Conservation (phyloP, 2,329 filamentous ascomycete genomes). For the Tolypocladium inflatum region DNA sequence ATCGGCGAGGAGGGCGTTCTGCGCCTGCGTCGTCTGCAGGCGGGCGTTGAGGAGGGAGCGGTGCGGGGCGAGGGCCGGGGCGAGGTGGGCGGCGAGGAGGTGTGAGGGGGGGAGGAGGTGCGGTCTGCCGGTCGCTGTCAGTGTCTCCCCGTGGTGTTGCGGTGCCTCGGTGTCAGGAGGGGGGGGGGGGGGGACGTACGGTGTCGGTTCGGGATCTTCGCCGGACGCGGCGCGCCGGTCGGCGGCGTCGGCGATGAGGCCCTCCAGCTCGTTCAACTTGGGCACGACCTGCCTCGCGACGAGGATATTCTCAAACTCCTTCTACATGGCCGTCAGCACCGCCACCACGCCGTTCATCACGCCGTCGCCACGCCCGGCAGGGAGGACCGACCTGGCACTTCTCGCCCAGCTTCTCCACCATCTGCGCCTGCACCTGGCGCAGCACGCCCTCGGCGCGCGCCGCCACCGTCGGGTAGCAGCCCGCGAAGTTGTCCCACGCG, state of each 20-base stretch:
- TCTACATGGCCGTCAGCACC: slow-evolving; percentile 16
- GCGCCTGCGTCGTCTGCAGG: slow-evolving; percentile 45
- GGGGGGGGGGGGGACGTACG: slow-evolving; percentile 32
- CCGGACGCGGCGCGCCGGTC: slow-evolving; percentile 11
- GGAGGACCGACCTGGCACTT: slow-evolving; percentile 35
- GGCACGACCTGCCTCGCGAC: slow-evolving; percentile 41
- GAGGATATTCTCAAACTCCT: slow-evolving; percentile 49
- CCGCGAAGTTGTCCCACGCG: slow-evolving; percentile 45
- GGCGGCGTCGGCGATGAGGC: slow-evolving; percentile 41
- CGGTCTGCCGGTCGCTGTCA: slow-evolving; percentile 25
- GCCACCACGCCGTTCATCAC: too few relatives aligned
- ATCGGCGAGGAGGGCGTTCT: slow-evolving; percentile 44
- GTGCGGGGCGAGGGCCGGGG: slow-evolving; percentile 41
- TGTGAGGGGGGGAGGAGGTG: slow-evolving; percentile 46
- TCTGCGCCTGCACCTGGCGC: slow-evolving; percentile 45
- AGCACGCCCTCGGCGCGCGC: slow-evolving; percentile 39
- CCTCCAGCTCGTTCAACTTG: slow-evolving; percentile 50
- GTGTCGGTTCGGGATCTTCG: slow-evolving; percentile 25
- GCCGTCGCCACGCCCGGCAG: too few relatives aligned
- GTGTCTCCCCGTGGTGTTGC: too few relatives aligned
- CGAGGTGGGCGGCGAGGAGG: slow-evolving; percentile 45
- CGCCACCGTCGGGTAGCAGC: slow-evolving; percentile 54
- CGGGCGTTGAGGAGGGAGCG: slow-evolving; percentile 46
- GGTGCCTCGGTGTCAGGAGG: too few relatives aligned
- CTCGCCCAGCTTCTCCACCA: slow-evolving; percentile 44